Evolutionary conservation across 2,329 filamentous ascomycete species (phyloP), one percentile per base, ranked within the genome.

Genomic region (Aureobasidium uvarum): DNA sequence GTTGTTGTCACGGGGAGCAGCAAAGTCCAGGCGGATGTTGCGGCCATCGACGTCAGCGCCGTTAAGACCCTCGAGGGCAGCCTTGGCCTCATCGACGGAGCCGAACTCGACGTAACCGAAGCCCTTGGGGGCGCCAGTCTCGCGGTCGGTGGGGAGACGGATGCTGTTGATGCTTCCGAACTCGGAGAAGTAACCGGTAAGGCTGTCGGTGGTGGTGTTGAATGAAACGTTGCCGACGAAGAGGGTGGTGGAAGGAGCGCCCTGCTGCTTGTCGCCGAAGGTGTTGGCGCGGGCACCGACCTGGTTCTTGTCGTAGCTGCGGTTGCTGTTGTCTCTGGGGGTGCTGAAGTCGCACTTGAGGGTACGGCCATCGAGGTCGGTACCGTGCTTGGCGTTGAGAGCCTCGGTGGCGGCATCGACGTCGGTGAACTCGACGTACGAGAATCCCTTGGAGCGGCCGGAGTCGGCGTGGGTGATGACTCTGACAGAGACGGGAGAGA

Each of bases 201-300:
- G 84, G 69, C 82, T 80, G 65, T 93, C 89, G 81, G 96, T 90
- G 73, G 89, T 87, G 73, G 88, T 87, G 69, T 91, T 87, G 80
- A 96, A 97, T 59, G 90, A 88, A 70, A 97, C 81, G 84, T 97
- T 97, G 73, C 92, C 93, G 70, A 96, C 87, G 79, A 95, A 97
- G 67, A 97, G 85, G 48, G 93, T 97, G 71, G 93, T 89, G 76
- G 87, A 90, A 76, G 91, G 89, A 68, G 90, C 85, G 82, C 89
- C 93, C 74, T 88, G 81, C 71, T 85, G 66, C 39, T 59, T 83
- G 78, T 97, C 93, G 70, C 93, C 93, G 76, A 88, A 94, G 74
- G 85, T 84, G 71, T 82, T 80, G 69, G 87, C 86, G 69, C 89
- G 86, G 68, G 82, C 80, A 68, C 81, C 78, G 73, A 79, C 81